Percentiles rank a stretch among this genome's conserved stretches.
These are phyloP conservation scores for Mrakia blollopis DNA, from an alignment of 768 basidiomycete genomes.

Conservation along the genomic window DNA sequence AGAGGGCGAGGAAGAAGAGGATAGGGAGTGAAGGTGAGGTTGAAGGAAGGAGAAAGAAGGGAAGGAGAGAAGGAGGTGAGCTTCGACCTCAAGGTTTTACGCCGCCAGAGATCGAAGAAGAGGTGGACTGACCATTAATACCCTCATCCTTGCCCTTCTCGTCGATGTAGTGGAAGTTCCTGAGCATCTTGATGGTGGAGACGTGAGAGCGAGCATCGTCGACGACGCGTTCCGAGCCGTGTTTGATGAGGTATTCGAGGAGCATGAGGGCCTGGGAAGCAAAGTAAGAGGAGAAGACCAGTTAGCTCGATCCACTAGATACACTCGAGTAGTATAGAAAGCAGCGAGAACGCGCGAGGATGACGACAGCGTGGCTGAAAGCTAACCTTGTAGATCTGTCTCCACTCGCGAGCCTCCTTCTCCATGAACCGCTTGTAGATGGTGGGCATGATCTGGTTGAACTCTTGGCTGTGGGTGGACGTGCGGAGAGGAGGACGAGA, in stretches of 20 bases:
- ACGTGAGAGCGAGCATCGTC: slow-evolving; percentile 94
- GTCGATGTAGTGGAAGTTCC: slow-evolving; percentile 97
- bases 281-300: background rate
- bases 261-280: slow-evolving; percentile 71
- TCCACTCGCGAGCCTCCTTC: slow-evolving; percentile 96
- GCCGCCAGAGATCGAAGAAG: background rate
- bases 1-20: background rate
- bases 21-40: too few relatives aligned
- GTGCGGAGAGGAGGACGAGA: slow-evolving; percentile 5
- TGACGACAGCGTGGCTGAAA: too few relatives aligned
- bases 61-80: background rate
- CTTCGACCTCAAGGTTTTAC: too few relatives aligned
- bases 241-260: slow-evolving; percentile 91
- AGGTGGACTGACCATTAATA: slow-evolving; percentile 66
- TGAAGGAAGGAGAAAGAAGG: background rate
- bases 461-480: slow-evolving; percentile 71
- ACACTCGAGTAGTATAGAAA: background rate
- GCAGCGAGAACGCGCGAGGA: background rate
- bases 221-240: slow-evolving; percentile 94
- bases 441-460: slow-evolving; percentile 98
- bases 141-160: slow-evolving; percentile 99
- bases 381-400: slow-evolving; percentile 92
- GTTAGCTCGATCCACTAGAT: background rate
- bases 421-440: slow-evolving; percentile 70
- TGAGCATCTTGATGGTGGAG: slow-evolving; percentile 92